Evolutionary conservation across 805 yeast genomes (phyloP).

Genomic region (Tetrapisispora pingtungensis): DNA sequence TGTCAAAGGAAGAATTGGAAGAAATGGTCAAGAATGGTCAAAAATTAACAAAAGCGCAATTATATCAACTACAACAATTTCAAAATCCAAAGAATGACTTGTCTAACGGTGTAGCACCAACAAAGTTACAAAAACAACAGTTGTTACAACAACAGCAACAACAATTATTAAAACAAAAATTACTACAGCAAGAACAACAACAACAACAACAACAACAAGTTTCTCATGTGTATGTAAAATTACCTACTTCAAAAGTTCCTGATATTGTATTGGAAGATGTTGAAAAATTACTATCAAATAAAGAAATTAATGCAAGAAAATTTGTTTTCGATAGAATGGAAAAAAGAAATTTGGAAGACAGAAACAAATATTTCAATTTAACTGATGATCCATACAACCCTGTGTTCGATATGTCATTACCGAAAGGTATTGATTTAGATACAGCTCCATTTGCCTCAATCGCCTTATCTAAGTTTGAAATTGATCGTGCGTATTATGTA

Average conservation of each 20-base stretch:
- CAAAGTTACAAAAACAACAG: conserved; percentile 2
- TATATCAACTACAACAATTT: conserved; percentile 14
- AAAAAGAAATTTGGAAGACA: conserved; percentile 55
- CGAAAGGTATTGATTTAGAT: conserved; percentile 42
- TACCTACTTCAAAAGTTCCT: conserved; percentile 87
- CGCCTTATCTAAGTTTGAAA: conserved; percentile 55
- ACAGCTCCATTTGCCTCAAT: conserved; percentile 78
- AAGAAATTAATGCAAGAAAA: conserved; percentile 64
- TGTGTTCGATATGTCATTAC: conserved; percentile 55
- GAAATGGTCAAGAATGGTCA: conserved; percentile 14
- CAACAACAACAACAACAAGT: conserved; percentile 17
- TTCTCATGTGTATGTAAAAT: conserved; percentile 68
- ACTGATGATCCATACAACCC: conserved; percentile 86
- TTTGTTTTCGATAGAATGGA: conserved; percentile 81
- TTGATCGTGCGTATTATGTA: conserved; percentile 47
- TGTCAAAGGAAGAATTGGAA: conserved; percentile 15
- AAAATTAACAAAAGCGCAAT: conserved; percentile 18
- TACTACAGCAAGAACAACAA: conserved; percentile 14
- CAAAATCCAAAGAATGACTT: conserved; percentile 10
- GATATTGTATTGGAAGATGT: conserved; percentile 84
- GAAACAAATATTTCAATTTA: conserved; percentile 68
- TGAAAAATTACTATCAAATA: conserved; percentile 59
- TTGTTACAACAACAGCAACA: conserved; percentile 11
- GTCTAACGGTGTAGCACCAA: conserved; percentile 1
- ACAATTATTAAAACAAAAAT: conserved; percentile 13